A percentile compares a stretch with the other conserved stretches of the same genome.
Evolutionary conservation across 768 basidiomycete genomes (phyloP).

Genomic region (Clitopilus passeckerianus): DNA sequence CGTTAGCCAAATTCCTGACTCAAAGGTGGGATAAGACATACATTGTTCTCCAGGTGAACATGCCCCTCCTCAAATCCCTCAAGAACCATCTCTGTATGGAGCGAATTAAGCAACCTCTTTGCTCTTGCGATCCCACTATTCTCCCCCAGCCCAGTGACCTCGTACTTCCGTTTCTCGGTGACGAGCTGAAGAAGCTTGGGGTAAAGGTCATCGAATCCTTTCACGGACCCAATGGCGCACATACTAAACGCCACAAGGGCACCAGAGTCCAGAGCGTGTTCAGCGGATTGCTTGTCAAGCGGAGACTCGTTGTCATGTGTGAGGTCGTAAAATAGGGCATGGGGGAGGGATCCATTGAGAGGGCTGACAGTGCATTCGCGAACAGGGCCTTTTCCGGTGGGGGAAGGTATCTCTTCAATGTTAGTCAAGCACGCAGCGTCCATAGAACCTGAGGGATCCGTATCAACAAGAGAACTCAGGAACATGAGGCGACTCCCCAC

Average conservation of each 20-base stretch:
- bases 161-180: conserved; percentile 75
- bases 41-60: conserved; percentile 95
- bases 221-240: conserved; percentile 88
- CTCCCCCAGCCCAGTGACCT: conserved; percentile 53
- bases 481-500: conserved; percentile 31
- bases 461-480: background rate
- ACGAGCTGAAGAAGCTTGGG: conserved; percentile 93
- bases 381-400: conserved; percentile 76
- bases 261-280: conserved; percentile 93
- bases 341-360: conserved; percentile 82
- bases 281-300: conserved; percentile 83
- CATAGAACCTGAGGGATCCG: conserved; percentile 73
- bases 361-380: conserved; percentile 72
- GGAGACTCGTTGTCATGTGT: conserved; percentile 98
- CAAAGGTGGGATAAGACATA: conserved; percentile 32
- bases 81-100: conserved; percentile 92
- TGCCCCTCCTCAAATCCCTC: conserved; percentile 87
- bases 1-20: too few relatives aligned
- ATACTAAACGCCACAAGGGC: conserved; percentile 89
- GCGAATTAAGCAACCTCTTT: conserved; percentile 74
- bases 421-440: conserved; percentile 80
- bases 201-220: conserved; percentile 96
- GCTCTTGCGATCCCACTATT: conserved; percentile 52
- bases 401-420: conserved; percentile 71
- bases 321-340: conserved; percentile 91